These are phyloP conservation scores for Trichoderma aggressivum DNA, from an alignment of 2,329 filamentous ascomycete species.

Conservation along the genomic window DNA sequence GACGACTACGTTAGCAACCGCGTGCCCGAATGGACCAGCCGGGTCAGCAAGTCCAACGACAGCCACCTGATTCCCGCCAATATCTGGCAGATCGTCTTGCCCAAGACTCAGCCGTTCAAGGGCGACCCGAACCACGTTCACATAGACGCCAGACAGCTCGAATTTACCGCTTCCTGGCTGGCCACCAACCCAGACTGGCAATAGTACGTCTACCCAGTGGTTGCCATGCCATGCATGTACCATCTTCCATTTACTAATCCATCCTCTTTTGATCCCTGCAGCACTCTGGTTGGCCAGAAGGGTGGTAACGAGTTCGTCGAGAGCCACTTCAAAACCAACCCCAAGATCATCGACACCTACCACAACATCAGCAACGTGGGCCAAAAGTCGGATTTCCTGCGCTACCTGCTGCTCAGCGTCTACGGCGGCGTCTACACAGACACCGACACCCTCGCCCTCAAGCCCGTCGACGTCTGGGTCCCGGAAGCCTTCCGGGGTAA, in stretches of 20 bases:
- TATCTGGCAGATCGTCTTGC: slow-evolving; percentile 16
- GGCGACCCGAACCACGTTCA: background rate
- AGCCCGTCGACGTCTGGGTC: slow-evolving; percentile 41
- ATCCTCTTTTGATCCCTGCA: background rate
- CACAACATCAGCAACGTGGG: slow-evolving; percentile 22
- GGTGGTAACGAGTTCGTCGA: slow-evolving; percentile 28
- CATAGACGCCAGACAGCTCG: background rate
- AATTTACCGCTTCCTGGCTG: slow-evolving; percentile 14
- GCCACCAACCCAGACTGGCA: slow-evolving; percentile 6
- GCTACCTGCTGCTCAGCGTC: slow-evolving; percentile 27
- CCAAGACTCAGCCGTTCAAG: background rate
- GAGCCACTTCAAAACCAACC: slow-evolving; percentile 15
- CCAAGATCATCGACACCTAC: slow-evolving; percentile 24
- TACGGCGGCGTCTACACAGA: slow-evolving; percentile 52
- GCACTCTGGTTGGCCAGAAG: slow-evolving; percentile 27
- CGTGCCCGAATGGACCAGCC: background rate
- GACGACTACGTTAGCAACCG: background rate
- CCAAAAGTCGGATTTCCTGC: slow-evolving; percentile 31
- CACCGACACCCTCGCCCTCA: slow-evolving; percentile 56
- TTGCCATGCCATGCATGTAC: background rate
- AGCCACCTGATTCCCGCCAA: slow-evolving; percentile 2
- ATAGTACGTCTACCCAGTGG: slow-evolving; percentile 4
- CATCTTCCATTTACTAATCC: background rate
- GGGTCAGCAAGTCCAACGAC: background rate
- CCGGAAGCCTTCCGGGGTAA: background rate